A percentile compares a stretch with the other conserved stretches of the same genome.
Conservation (phyloP, 306 rosid genomes). For the Acacia melanoxylon region DNA sequence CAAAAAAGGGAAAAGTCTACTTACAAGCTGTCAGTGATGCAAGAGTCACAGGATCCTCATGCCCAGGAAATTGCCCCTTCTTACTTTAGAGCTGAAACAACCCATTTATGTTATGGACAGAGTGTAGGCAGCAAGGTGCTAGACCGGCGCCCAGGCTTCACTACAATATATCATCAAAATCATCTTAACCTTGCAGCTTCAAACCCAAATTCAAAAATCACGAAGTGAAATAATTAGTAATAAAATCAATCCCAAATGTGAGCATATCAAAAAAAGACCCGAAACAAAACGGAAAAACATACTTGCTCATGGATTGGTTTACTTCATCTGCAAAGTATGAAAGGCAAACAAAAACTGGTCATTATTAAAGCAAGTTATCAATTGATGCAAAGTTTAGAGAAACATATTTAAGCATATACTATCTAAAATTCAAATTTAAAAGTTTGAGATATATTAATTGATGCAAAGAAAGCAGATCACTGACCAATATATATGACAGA, state of each 20-base stretch:
- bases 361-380: too few species aligned
- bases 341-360: too few species aligned
- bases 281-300: background rate
- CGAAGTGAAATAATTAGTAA: slow-evolving; percentile 33
- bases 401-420: background rate
- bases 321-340: too few species aligned
- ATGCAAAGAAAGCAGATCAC: slow-evolving; percentile 27
- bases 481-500: slow-evolving; percentile 84
- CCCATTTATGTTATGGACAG: slow-evolving; percentile 70
- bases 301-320: background rate
- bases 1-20: slow-evolving; percentile 12
- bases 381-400: background rate
- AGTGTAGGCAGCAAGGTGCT: slow-evolving; percentile 35
- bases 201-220: slow-evolving; percentile 36
- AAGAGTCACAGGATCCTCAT: slow-evolving; percentile 74
- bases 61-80: slow-evolving; percentile 63
- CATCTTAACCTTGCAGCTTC: slow-evolving; percentile 50
- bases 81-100: slow-evolving; percentile 70
- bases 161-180: slow-evolving; percentile 57
- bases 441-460: background rate
- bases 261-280: background rate
- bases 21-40: slow-evolving; percentile 94
- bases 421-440: background rate
- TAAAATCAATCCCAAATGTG: slow-evolving; percentile 28
- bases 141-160: slow-evolving; percentile 41